phyloP scores from a whole-genome alignment of 23 red algal genomes.

The Gracilaria caudata region DNA sequence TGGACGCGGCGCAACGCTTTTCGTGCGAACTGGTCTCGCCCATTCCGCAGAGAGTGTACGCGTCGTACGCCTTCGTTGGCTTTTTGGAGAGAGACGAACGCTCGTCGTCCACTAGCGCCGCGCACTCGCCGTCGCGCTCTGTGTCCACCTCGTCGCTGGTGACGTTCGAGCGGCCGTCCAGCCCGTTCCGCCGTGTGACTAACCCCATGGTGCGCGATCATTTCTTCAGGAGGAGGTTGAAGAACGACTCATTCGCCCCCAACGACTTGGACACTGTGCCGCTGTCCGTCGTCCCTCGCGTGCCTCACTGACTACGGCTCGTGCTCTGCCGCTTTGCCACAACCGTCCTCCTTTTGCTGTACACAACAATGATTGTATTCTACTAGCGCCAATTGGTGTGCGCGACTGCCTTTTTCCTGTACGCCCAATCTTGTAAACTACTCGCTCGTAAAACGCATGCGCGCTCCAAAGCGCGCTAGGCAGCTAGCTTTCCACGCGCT shows the following conservation, averaged over 20 bases:
- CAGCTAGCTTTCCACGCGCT: background rate
- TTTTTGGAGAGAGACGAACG: constrained; percentile 19
- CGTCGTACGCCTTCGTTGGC: constrained; percentile 27
- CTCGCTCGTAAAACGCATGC: background rate
- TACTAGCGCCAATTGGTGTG: background rate
- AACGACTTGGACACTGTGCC: background rate
- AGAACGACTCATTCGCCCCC: background rate
- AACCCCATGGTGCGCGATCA: constrained; percentile 49
- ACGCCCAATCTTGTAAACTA: constrained; percentile 7
- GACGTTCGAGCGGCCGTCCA: constrained; percentile 28
- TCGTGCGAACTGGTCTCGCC: constrained; percentile 29
- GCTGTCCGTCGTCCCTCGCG: background rate
- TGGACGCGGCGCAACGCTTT: background rate
- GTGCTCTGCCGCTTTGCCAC: background rate
- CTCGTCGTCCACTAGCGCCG: background rate
- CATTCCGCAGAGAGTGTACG: constrained; percentile 28
- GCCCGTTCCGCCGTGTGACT: constrained; percentile 34
- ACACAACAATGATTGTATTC: background rate
- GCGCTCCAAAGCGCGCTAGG: background rate
- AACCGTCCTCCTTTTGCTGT: too few species aligned
- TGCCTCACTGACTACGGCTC: background rate
- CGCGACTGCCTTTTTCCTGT: background rate
- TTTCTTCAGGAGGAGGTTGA: constrained; percentile 30
- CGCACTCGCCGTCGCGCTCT: background rate
- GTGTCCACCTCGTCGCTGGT: background rate